phyloP scores from a whole-genome alignment of 768 basidiomycete species.

The Pulveroboletus ravenelii region DNA sequence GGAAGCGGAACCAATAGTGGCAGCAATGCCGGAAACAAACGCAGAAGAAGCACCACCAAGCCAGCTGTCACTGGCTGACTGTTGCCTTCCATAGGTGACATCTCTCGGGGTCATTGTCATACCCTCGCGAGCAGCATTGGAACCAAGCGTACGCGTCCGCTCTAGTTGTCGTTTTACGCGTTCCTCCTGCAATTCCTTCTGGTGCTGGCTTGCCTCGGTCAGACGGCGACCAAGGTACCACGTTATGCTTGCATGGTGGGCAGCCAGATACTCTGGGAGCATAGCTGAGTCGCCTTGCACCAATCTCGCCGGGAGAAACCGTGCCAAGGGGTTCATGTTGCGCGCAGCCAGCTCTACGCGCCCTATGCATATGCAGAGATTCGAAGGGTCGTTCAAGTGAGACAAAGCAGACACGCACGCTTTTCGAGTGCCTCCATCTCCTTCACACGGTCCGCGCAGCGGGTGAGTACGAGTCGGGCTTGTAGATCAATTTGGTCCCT shows the following conservation, averaged over 20 bases:
- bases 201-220: constrained; percentile 68
- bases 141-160: constrained; percentile 76
- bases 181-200: constrained; percentile 92
- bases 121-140: constrained; percentile 64
- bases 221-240: constrained; percentile 86
- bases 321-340: constrained; percentile 59
- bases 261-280: constrained; percentile 67
- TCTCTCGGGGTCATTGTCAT: constrained; percentile 39
- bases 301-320: constrained; percentile 69
- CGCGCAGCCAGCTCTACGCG: constrained; percentile 63
- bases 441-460: constrained; percentile 82
- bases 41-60: constrained; percentile 55
- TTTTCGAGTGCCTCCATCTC: constrained; percentile 87
- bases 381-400: constrained; percentile 13
- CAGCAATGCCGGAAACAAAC: constrained; percentile 51
- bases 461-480: constrained; percentile 76
- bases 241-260: constrained; percentile 88
- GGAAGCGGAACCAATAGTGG: constrained; percentile 51
- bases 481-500: constrained; percentile 95
- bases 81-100: constrained; percentile 17
- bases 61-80: constrained; percentile 46
- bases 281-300: constrained; percentile 48
- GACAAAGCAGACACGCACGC: constrained; percentile 48
- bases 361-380: constrained; percentile 37
- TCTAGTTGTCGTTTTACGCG: constrained; percentile 86